Percentiles rank a stretch among this genome's conserved stretches.
These are phyloP conservation scores for Venturia oleaginea DNA, from an alignment of 2,329 filamentous ascomycete species.

Conservation along the genomic window DNA sequence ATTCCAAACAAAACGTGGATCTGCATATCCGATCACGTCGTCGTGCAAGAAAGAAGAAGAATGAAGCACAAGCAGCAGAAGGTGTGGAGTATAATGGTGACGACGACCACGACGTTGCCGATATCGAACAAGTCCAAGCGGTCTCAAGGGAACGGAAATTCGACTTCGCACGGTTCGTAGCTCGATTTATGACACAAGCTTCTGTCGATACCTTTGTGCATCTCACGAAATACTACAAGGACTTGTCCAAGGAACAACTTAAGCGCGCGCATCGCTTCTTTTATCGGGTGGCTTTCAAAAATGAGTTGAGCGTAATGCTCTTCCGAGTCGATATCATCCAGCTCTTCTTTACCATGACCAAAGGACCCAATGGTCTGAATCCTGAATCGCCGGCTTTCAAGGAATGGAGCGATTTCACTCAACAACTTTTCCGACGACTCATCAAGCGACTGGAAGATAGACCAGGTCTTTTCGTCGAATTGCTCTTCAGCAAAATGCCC, in stretches of 20 bases:
- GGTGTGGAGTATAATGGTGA: constrained; percentile 38
- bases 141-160: constrained; percentile 81
- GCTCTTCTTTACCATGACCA: constrained; percentile 83
- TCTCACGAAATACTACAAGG: constrained; percentile 70
- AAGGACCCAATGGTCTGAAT: constrained; percentile 71
- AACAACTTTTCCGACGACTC: constrained; percentile 73
- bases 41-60: constrained; percentile 63
- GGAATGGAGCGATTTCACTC: constrained; percentile 86
- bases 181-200: constrained; percentile 71
- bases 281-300: constrained; percentile 89
- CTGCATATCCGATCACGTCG: constrained; percentile 83
- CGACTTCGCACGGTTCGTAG: constrained; percentile 76
- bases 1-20: constrained; percentile 90
- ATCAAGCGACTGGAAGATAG: constrained; percentile 78
- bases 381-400: constrained; percentile 57
- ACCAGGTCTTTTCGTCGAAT: constrained; percentile 77
- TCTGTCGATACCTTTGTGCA: constrained; percentile 83
- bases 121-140: constrained; percentile 52
- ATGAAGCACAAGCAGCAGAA: constrained; percentile 32
- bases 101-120: constrained; percentile 49
- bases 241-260: constrained; percentile 69
- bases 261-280: constrained; percentile 92
- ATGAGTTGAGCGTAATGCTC: constrained; percentile 79
- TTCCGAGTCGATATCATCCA: constrained; percentile 87
- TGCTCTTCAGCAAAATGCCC: constrained; percentile 89